Evolutionary conservation across 305 asterid genomes (phyloP).

Genomic region (Solanum chacoense): DNA sequence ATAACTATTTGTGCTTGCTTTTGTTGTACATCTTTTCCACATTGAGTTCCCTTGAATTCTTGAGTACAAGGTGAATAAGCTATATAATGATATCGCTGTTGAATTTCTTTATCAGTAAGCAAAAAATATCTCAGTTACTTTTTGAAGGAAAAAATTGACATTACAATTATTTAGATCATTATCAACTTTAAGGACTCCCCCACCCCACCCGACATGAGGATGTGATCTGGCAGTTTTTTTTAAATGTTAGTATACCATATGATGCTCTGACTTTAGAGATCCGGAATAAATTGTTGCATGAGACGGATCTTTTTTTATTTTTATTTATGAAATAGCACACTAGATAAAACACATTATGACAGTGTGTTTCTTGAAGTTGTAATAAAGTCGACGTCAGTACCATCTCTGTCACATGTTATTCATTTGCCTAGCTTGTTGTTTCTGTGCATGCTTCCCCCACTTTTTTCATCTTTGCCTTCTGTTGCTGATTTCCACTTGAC

Average conservation of each 20-base stretch:
- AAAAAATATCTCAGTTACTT: neutral
- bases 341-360: neutral
- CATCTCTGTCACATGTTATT: neutral
- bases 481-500: neutral
- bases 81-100: neutral
- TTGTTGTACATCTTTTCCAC: neutral
- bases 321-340: neutral
- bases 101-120: neutral
- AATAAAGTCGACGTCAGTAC: neutral
- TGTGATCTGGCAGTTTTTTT: neutral
- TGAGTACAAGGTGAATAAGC: neutral
- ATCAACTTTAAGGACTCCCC: neutral
- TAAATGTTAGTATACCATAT: neutral
- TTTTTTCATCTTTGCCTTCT: neutral
- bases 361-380: neutral
- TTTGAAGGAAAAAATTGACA: neutral
- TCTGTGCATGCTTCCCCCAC: neutral
- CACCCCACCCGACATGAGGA: neutral
- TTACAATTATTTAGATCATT: neutral
- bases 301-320: neutral
- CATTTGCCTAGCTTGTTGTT: neutral
- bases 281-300: neutral
- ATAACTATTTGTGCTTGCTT: neutral
- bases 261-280: neutral
- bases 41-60: neutral